Conservation (phyloP, 768 basidiomycete species). For the Auricularia auricula-judae region DNA sequence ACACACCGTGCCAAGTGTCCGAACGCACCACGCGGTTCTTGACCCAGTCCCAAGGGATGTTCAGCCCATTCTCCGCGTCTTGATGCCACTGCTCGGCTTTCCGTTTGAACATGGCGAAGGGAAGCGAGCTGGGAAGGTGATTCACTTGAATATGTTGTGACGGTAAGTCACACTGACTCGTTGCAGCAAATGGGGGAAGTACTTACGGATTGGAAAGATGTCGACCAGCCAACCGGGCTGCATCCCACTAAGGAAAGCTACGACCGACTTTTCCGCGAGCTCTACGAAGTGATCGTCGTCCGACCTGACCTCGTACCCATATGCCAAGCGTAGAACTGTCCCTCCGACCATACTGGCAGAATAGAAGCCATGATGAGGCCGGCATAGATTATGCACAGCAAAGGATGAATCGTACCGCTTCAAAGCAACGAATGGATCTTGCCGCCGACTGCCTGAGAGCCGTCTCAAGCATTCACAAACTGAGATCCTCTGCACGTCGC, state of each 20-base stretch:
- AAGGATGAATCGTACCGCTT: background rate
- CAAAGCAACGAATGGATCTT: background rate
- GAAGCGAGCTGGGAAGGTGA: too few relatives aligned
- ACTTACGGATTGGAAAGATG: too few relatives aligned
- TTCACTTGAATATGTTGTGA: too few relatives aligned
- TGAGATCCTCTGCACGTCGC: background rate
- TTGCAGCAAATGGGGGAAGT: too few relatives aligned
- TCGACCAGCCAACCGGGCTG: background rate
- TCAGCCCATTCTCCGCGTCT: too few relatives aligned
- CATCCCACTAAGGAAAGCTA: background rate
- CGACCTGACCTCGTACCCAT: conserved; percentile 13
- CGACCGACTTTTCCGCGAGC: background rate
- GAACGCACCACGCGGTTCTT: too few relatives aligned
- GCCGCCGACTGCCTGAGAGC: background rate
- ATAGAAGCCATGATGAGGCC: background rate
- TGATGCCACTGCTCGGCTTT: too few relatives aligned
- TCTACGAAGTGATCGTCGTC: background rate
- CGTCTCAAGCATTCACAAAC: background rate
- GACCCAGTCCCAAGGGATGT: too few relatives aligned
- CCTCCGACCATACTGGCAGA: conserved; percentile 10
- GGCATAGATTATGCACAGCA: background rate
- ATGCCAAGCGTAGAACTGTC: conserved; percentile 15
- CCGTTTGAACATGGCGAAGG: too few relatives aligned
- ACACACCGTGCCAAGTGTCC: too few relatives aligned
- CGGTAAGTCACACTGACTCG: too few relatives aligned